These are phyloP conservation scores for Obelidium mucronatum DNA, from an alignment of 192 early-diverging fungal species.

Conservation along the genomic window DNA sequence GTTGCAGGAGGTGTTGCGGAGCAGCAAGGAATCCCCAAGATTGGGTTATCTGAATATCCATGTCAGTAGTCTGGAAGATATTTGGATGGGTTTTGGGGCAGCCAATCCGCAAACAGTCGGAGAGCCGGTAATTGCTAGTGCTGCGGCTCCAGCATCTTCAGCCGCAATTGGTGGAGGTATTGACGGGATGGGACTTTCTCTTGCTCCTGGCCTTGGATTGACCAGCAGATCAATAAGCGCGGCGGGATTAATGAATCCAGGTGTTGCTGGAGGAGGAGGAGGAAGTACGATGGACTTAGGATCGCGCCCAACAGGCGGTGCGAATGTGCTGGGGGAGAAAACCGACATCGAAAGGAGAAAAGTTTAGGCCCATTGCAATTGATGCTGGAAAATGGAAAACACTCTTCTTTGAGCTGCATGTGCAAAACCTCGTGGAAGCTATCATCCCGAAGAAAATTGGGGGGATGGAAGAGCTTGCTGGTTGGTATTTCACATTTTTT, in stretches of 20 bases:
- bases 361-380: neutral
- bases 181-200: too few relatives aligned
- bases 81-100: conserved; percentile 32
- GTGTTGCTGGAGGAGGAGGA: too few relatives aligned
- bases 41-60: neutral
- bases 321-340: neutral
- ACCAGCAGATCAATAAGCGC: too few relatives aligned
- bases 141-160: neutral
- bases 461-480: conserved; percentile 34
- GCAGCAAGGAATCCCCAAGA: neutral
- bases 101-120: neutral
- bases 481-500: neutral
- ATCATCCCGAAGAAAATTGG: conserved; percentile 43
- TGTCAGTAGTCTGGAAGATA: conserved; percentile 24
- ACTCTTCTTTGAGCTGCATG: conserved; percentile 57
- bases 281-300: too few relatives aligned
- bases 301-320: too few relatives aligned
- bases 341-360: conserved; percentile 12
- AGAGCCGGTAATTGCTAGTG: neutral
- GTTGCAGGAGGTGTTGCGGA: neutral
- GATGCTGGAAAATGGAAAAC: conserved; percentile 57
- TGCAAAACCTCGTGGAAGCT: conserved; percentile 48
- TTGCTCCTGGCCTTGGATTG: too few relatives aligned
- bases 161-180: neutral
- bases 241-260: too few relatives aligned